Base-by-base conservation (phyloP, 805 yeast species). In the Metschnikowia baotianmanensis region DNA sequence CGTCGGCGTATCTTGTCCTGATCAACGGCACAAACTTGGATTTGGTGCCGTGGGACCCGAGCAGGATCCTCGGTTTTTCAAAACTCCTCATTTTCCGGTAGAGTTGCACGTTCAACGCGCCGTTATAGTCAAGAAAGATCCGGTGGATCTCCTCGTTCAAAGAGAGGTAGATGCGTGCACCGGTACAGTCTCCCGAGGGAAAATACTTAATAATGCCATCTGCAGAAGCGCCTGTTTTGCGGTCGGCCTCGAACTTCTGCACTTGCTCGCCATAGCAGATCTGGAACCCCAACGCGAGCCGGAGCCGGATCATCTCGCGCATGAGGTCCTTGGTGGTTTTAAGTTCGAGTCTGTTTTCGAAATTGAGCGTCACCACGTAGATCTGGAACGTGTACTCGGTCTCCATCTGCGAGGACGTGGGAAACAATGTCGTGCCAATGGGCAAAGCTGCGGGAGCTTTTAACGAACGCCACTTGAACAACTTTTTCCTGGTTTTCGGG, bases 391-490 rank as follows among this genome's bases (percentile, higher is more conserved):
- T 78, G 60, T 82, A 91, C 46, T 86, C 82, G 3, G 72, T 71
- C 34, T 82, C 78, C 57, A 90, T 81, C 42, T 86, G 89, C 4
- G 71, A 68, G 10, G 71, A 64, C 0, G 82, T 61, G 0, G 98
- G 97, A 53, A 90, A 90, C 8, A 83, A 72, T 2, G 84, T 78
- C 0, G 95, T 80, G 2, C 88, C 80, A 0, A 86, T 67, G 0
- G 99, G 99, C 19, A 93, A 67, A 6, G 95, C 83, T 0, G 98
- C 97, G 0, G 99, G 99, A 0, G 96, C 80, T 11, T 89, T 83
- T 38, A 95, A 71, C 0, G 98, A 90, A 38, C 87, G 77, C 99
- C 99, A 93, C 56, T 90, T 90, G 36, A 90, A 82, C 12, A 82
- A 68, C 51, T 78, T 77, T 39, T 86, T 69, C 38, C 75, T 78